A percentile compares a stretch with the other conserved stretches of the same genome.
These are phyloP conservation scores for Phytophthora foliorum DNA, from an alignment of 352 stramenopile species.

Conservation along the genomic window DNA sequence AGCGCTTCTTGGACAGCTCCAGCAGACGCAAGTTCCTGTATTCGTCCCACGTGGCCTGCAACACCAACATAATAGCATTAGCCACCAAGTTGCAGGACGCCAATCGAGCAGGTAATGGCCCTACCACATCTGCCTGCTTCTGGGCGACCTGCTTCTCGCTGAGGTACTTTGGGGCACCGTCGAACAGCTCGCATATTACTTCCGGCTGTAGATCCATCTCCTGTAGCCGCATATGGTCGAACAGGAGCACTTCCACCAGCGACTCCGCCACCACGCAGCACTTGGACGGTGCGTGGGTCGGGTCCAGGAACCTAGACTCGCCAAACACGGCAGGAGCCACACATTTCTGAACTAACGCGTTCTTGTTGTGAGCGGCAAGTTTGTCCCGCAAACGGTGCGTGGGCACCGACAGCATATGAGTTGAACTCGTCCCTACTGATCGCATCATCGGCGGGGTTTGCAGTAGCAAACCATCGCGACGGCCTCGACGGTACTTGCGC, in stretches of 20 bases:
- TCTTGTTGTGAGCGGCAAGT: constrained; percentile 46
- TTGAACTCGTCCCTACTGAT: neutral
- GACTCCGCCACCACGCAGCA: constrained; percentile 75
- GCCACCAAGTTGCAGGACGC: neutral
- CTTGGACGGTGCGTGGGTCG: constrained; percentile 58
- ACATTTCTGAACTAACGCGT: constrained; percentile 55
- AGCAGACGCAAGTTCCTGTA: constrained; percentile 75
- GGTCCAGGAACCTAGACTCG: constrained; percentile 66
- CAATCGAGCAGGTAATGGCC: neutral
- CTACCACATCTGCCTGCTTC: constrained; percentile 50
- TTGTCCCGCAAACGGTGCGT: constrained; percentile 33
- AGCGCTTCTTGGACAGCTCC: constrained; percentile 75
- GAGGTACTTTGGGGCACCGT: constrained; percentile 63
- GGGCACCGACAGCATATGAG: constrained; percentile 20
- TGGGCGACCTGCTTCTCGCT: constrained; percentile 62
- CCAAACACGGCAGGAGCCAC: constrained; percentile 69
- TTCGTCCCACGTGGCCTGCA: constrained; percentile 71
- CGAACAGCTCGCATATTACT: constrained; percentile 65
- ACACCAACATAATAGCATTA: neutral
- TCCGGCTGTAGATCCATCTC: constrained; percentile 76
- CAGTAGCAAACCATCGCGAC: constrained; percentile 59
- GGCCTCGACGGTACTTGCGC: constrained; percentile 52
- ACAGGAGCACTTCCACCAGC: constrained; percentile 76
- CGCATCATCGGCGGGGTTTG: constrained; percentile 18
- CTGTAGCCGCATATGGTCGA: constrained; percentile 78